Percentiles rank a stretch among this genome's conserved stretches.
These are phyloP conservation scores for Haplographium delicatum DNA, from an alignment of 495 filamentous ascomycete species.

Conservation along the genomic window DNA sequence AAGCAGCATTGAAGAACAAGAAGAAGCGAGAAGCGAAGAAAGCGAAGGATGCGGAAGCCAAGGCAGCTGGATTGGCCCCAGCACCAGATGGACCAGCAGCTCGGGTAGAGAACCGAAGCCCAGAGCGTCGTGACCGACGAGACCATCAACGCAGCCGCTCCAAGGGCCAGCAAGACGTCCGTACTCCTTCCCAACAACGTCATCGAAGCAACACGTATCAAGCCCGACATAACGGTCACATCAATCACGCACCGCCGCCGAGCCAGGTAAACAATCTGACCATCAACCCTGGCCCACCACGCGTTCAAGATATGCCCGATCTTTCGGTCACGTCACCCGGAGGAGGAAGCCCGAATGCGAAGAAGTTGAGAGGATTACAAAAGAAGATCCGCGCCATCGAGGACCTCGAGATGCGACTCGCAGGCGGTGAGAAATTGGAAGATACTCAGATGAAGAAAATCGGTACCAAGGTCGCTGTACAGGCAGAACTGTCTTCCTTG, in stretches of 20 bases:
- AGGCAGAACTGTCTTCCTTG: conserved; percentile 70
- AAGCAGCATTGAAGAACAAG: conserved; percentile 93
- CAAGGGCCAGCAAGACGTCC: conserved; percentile 38
- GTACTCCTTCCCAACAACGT: conserved; percentile 39
- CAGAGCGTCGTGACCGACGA: conserved; percentile 50
- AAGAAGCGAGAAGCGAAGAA: conserved; percentile 98
- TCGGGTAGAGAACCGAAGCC: conserved; percentile 53
- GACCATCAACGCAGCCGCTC: conserved; percentile 54
- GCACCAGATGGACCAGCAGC: conserved; percentile 30
- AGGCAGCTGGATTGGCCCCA: conserved; percentile 35
- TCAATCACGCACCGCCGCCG: conserved; percentile 18
- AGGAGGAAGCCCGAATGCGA: conserved; percentile 46
- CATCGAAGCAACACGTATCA: conserved; percentile 32
- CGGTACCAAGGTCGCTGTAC: conserved; percentile 72
- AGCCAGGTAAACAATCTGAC: conserved; percentile 17
- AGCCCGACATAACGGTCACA: conserved; percentile 24
- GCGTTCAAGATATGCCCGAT: conserved; percentile 33
- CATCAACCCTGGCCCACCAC: conserved; percentile 16
- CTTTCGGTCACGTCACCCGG: conserved; percentile 42
- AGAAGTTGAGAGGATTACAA: conserved; percentile 83
- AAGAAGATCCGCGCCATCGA: conserved; percentile 98
- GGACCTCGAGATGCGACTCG: conserved; percentile 92
- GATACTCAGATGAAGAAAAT: conserved; percentile 99
- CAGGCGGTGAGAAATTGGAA: conserved; percentile 91
- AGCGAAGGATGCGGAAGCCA: conserved; percentile 66